A percentile compares a stretch with the other conserved stretches of the same genome.
Evolutionary conservation across 345 rosid species (phyloP).

Genomic region (Psidium friedrichsthalianum): DNA sequence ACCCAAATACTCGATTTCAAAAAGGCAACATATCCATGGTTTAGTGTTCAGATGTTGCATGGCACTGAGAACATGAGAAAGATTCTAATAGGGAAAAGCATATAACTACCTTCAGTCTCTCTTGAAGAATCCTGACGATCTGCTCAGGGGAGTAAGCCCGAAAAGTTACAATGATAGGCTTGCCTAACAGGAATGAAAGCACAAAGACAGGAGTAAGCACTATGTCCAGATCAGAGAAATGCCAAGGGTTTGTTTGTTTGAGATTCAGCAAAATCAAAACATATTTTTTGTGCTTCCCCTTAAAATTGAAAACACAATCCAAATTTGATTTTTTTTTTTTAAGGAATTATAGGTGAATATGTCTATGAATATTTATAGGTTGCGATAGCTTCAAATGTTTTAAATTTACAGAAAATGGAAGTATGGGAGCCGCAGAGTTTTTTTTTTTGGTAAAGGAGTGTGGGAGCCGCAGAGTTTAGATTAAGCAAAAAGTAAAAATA

Average conservation of each 20-base stretch:
- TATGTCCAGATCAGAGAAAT: not conserved
- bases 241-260: not conserved
- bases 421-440: not conserved
- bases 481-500: not conserved
- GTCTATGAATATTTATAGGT: not conserved
- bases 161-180: slow-evolving; percentile 70
- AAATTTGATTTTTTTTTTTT: not conserved
- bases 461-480: not conserved
- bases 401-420: not conserved
- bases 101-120: slow-evolving; percentile 59
- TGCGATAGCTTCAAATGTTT: not conserved
- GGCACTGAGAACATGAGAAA: not conserved
- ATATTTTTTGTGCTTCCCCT: not conserved
- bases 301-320: not conserved
- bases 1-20: not conserved
- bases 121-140: slow-evolving; percentile 59
- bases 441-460: not conserved
- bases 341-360: not conserved
- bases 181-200: slow-evolving; percentile 30
- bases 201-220: not conserved
- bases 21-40: not conserved
- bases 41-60: not conserved
- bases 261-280: not conserved
- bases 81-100: not conserved
- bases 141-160: slow-evolving; percentile 80